Base-by-base conservation (phyloP, 257 asterid species). In the Nicotiana benthamiana region DNA sequence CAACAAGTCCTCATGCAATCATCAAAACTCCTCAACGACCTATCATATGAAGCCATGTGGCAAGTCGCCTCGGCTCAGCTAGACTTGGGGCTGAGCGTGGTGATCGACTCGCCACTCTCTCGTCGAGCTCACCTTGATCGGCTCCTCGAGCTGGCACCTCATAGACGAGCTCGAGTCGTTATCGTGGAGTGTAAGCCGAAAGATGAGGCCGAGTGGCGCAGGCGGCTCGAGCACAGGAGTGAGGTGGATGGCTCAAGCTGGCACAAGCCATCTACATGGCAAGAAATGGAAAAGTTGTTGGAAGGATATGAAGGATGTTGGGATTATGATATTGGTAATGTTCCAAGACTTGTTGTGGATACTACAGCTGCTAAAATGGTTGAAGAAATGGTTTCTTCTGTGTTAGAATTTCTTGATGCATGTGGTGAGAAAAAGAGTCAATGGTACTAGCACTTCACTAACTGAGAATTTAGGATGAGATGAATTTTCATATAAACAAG, bases 231-330 rank as follows among this genome's bases (percentile, higher is more conserved):
- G 89, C 10, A 0, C 66, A 89, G 97, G 85, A 91, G 88, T 9
- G 84, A 17, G 1, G 83, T 13, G 30, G 87, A 51, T 63, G 87
- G 82, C n/a, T 82, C 80, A 48, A 87, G 87, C 67, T 92, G 95
- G 95, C 95, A 93, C 77, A 92, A 92, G 87, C 97, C 97, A 26
- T 24, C 82, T 6, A 86, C 87, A 77, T 90, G 97, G 95, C 80
- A 17, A 22, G 97, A 93, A n/a, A 87, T 93, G 87, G 96, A 89
- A 88, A 79, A 75, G 54, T 60, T 92, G 81, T 54, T 93, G 91
- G 92, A 88, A 67, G 84, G 81, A 8, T 93, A 93, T 79, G 90
- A 80, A 54, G 90, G 91, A 54, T 92, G 97, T 75, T 92, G 96
- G 93, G 94, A 93, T 54, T 93, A 93, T 86, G 97, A 90, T 54